Evolutionary conservation across 164 flowering plant genomes (phyloP).

Genomic region (Sedum album): DNA sequence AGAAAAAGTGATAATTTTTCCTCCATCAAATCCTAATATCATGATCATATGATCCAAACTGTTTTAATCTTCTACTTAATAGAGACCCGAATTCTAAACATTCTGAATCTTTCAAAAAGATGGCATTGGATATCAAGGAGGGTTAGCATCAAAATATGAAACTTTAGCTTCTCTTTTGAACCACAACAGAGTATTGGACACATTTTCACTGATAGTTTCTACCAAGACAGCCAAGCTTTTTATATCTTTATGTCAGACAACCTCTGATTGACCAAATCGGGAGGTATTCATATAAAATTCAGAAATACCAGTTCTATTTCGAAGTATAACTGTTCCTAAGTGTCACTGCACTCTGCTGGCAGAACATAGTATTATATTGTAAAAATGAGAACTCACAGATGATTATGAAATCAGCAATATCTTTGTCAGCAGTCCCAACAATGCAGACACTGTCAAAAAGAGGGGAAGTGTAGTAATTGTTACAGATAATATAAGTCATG

Average conservation of each 20-base stretch:
- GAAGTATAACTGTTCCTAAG: not conserved
- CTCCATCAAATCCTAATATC: not conserved
- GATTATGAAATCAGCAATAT: not conserved
- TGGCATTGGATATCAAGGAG: not conserved
- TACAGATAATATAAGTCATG: not conserved
- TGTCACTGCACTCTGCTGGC: not conserved
- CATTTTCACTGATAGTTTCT: not conserved
- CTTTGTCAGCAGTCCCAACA: not conserved
- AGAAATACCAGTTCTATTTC: too few species aligned
- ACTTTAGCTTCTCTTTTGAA: not conserved
- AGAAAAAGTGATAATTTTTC: not conserved
- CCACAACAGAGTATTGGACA: not conserved
- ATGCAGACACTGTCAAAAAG: not conserved
- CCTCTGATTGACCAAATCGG: not conserved
- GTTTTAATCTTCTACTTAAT: not conserved
- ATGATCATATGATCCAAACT: not conserved
- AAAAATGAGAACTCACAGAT: slow-evolving; percentile 3
- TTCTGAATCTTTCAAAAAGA: slow-evolving; percentile 2
- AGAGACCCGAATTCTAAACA: not conserved
- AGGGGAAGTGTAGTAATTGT: not conserved
- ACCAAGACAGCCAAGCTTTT: not conserved
- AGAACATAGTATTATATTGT: not conserved
- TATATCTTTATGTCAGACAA: not conserved
- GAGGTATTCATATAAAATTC: not conserved
- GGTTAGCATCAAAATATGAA: slow-evolving; percentile 7